Percentiles rank a stretch among this genome's conserved stretches.
These are phyloP conservation scores for Magnaporthiopsis poae DNA, from an alignment of 2,329 filamentous ascomycete species.

Conservation along the genomic window DNA sequence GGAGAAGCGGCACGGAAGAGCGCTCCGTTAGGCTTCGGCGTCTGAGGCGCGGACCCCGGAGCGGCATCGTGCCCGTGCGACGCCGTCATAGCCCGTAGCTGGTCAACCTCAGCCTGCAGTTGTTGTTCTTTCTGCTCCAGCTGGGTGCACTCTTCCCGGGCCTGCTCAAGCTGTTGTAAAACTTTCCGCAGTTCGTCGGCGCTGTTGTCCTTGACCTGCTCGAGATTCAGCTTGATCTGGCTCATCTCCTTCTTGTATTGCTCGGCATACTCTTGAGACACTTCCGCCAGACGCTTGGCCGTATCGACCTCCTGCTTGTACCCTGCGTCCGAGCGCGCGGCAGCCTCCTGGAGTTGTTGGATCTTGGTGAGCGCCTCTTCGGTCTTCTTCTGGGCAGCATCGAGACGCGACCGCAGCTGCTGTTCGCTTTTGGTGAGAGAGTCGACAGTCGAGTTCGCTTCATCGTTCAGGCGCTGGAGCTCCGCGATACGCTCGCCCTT, in stretches of 20 bases:
- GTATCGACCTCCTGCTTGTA: conserved; percentile 81
- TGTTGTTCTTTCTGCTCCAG: conserved; percentile 40
- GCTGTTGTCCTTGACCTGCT: conserved; percentile 57
- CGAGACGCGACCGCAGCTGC: conserved; percentile 67
- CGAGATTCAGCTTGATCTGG: conserved; percentile 58
- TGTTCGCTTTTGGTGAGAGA: conserved; percentile 70
- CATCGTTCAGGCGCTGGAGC: conserved; percentile 79
- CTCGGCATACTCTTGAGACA: conserved; percentile 25
- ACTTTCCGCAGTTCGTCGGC: conserved; percentile 49
- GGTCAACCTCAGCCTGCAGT: conserved; percentile 44
- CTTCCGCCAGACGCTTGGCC: conserved; percentile 68
- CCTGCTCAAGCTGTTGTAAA: conserved; percentile 47
- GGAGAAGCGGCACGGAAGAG: conserved; percentile 47
- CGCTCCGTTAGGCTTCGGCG: conserved; percentile 50
- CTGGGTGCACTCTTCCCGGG: conserved; percentile 34
- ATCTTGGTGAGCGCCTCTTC: conserved; percentile 75
- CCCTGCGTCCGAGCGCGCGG: conserved; percentile 71
- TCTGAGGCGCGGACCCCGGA: conserved; percentile 46
- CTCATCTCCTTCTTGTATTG: conserved; percentile 51
- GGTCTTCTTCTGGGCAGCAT: conserved; percentile 74
- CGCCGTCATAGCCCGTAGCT: conserved; percentile 40
- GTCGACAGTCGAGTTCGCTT: conserved; percentile 67
- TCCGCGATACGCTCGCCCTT: conserved; percentile 83
- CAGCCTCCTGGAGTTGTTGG: conserved; percentile 75
- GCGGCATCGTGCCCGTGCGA: conserved; percentile 23